These are phyloP conservation scores for Paecilomyces formosus DNA, from an alignment of 2,329 filamentous ascomycete species.

Conservation along the genomic window DNA sequence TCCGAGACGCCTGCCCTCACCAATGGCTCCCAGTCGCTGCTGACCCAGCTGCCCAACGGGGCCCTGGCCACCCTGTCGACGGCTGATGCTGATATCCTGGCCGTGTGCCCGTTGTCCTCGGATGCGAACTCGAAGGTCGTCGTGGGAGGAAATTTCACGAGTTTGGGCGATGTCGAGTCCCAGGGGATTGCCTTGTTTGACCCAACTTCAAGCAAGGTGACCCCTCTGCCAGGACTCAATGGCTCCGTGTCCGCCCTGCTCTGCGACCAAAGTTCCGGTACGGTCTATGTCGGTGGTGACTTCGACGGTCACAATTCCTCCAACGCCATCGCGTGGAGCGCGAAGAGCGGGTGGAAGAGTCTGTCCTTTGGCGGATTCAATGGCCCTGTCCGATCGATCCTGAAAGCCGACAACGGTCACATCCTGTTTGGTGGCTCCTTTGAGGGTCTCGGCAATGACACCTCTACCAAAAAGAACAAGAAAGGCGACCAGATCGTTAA, in stretches of 20 bases:
- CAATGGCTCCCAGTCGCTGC: slow-evolving; percentile 74
- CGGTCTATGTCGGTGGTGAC: slow-evolving; percentile 85
- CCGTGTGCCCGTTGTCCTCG: slow-evolving; percentile 77
- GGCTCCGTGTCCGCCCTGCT: slow-evolving; percentile 76
- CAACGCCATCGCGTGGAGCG: slow-evolving; percentile 80
- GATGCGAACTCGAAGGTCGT: slow-evolving; percentile 66
- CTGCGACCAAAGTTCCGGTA: slow-evolving; percentile 69
- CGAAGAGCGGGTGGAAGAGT: slow-evolving; percentile 62
- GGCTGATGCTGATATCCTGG: slow-evolving; percentile 75
- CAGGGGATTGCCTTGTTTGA: slow-evolving; percentile 77
- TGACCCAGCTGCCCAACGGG: slow-evolving; percentile 78
- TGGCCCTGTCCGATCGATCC: slow-evolving; percentile 79
- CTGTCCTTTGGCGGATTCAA: slow-evolving; percentile 93
- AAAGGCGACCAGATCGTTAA: slow-evolving; percentile 70
- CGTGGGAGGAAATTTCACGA: slow-evolving; percentile 93
- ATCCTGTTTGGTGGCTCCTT: slow-evolving; percentile 91
- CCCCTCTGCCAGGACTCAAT: slow-evolving; percentile 68
- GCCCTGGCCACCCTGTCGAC: slow-evolving; percentile 65
- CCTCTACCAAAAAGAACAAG: slow-evolving; percentile 40
- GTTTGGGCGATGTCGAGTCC: slow-evolving; percentile 67
- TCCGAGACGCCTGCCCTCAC: slow-evolving; percentile 51
- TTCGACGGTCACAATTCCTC: slow-evolving; percentile 75
- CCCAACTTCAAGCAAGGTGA: slow-evolving; percentile 61
- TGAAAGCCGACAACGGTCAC: slow-evolving; percentile 69
- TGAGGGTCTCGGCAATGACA: slow-evolving; percentile 76